These are phyloP conservation scores for Triticum turgidum DNA, from an alignment of 176 grass and related monocot species.

Conservation along the genomic window DNA sequence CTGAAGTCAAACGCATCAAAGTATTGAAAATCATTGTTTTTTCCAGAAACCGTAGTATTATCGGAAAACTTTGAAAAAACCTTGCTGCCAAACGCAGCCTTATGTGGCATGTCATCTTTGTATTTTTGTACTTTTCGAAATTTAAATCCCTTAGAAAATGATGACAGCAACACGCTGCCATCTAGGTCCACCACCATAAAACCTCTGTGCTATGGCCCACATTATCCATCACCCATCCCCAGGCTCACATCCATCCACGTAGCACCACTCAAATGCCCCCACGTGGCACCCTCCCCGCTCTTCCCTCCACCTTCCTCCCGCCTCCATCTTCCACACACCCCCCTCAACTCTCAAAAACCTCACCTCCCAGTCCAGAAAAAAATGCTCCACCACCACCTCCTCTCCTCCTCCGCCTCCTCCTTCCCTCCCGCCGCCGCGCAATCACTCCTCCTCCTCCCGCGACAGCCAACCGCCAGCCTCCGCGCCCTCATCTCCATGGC, in stretches of 20 bases:
- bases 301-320: conserved; percentile 46
- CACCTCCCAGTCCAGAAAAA: neutral
- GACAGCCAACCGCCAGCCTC: conserved; percentile 5
- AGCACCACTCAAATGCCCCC: neutral
- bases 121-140: too few species aligned
- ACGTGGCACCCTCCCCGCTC: conserved; percentile 47
- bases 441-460: conserved; percentile 36
- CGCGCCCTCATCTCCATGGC: conserved; percentile 40
- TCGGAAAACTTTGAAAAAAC: too few species aligned
- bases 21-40: too few species aligned
- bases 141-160: too few species aligned
- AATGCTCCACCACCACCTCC: conserved; percentile 45
- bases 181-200: neutral
- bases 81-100: too few species aligned
- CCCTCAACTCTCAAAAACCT: conserved; percentile 30
- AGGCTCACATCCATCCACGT: conserved; percentile 34
- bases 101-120: too few species aligned
- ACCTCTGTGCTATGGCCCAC: neutral
- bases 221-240: neutral
- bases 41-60: too few species aligned
- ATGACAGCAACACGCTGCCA: too few species aligned
- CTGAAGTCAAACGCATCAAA: too few species aligned
- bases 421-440: conserved; percentile 31
- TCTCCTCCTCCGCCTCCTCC: conserved; percentile 12
- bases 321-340: neutral